Evolutionary conservation across 768 basidiomycete species (phyloP), one percentile per base, ranked within the genome.

Genomic region (Termitomyces sp.): DNA sequence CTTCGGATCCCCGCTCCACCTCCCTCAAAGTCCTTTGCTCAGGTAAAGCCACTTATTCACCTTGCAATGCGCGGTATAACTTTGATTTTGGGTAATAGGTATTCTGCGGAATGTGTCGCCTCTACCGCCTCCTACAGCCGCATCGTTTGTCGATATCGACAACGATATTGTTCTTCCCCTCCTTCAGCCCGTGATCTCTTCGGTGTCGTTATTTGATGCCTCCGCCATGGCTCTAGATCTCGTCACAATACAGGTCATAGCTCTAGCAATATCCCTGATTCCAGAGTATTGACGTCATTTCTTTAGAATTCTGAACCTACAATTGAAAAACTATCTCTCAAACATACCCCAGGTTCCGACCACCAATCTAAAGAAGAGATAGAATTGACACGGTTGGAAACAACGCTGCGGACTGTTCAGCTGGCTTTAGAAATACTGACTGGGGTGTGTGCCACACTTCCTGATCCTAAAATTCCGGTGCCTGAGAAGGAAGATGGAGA

Each of bases 351-450:
- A 12, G 83, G 87, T 66, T 82, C 85, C 13, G 94, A 95, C 66
- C 86, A 95, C 68, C 88, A 83, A 68, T 80, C 87, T 3, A 66
- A 77, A 1, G 79, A 79, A 14, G 89, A 94, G 66, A 56, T 83
- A 12, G 85, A 88, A 64, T 78, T 97, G 2, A 89, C 91, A 59
- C 74, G 74, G 30, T 74, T 94, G 14, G 94, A 98, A 71, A 74
- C 76, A 16, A 81, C 74, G 55, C 70, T 97, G 53, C 79, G 86
- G 63, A 89, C 88, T 1, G 79, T 92, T 12, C 88, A 90, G 61
- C 79, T 94, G 33, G 84, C 88, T n/a, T 76, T 97, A 28, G 94
- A 98, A 72, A 84, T 97, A 50, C 70, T 97, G 61, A 95, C 93
- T 0, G 88, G 88, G 32, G 76, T 82, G n/a, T 97, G 92, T 68